Evolutionary conservation across 2,329 filamentous ascomycete species (phyloP).

Genomic region (Epichloe typhina): DNA sequence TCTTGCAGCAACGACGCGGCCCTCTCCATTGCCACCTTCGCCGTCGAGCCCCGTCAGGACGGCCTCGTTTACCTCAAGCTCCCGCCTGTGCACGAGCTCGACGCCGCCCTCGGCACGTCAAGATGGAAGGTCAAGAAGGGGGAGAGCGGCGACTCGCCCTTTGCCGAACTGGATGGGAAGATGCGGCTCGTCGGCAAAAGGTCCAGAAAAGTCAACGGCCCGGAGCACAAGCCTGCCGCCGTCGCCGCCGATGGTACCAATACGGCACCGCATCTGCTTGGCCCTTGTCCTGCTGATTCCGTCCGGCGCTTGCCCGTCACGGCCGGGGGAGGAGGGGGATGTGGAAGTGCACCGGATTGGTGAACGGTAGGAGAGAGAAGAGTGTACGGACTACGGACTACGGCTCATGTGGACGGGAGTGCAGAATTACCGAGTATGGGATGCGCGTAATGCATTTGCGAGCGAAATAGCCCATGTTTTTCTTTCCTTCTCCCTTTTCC

Average conservation of each 20-base stretch:
- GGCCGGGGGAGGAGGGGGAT: constrained; percentile 9
- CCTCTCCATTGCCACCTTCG: constrained; percentile 73
- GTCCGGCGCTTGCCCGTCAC: constrained; percentile 21
- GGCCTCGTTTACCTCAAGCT: constrained; percentile 70
- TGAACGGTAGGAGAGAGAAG: constrained; percentile 10
- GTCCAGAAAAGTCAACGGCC: constrained; percentile 24
- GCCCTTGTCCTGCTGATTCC: constrained; percentile 14
- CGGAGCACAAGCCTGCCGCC: constrained; percentile 15
- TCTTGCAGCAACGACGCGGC: constrained; percentile 61
- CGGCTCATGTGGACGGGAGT: neutral
- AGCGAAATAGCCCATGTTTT: neutral
- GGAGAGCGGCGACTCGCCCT: constrained; percentile 35
- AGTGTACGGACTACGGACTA: neutral
- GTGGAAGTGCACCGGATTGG: constrained; percentile 35
- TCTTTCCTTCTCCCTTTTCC: neutral
- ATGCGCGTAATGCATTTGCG: no score
- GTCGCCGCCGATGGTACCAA: no score
- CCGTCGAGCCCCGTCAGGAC: constrained; percentile 57
- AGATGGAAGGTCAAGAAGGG: constrained; percentile 68
- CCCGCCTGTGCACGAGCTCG: constrained; percentile 68
- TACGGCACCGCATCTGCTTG: neutral
- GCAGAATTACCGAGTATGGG: no score
- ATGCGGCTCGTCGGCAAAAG: constrained; percentile 13
- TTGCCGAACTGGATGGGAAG: constrained; percentile 33
- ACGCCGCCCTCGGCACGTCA: constrained; percentile 62